These are phyloP conservation scores for Penicillium oxalicum DNA, from an alignment of 2,329 filamentous ascomycete species.

Conservation along the genomic window DNA sequence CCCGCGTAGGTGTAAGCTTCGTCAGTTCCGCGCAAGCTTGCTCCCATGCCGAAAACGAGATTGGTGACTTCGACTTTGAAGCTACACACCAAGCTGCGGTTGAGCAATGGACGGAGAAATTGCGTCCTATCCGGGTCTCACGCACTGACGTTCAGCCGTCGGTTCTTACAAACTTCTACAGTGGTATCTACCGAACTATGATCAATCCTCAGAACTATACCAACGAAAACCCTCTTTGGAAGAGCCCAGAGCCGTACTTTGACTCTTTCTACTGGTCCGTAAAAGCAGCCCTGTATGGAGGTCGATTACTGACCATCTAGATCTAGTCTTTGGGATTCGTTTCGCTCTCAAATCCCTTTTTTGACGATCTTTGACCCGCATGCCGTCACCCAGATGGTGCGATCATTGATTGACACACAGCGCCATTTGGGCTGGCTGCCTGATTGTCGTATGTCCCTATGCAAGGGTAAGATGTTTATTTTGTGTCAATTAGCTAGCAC, in stretches of 20 bases:
- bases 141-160: constrained; percentile 26
- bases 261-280: constrained; percentile 65
- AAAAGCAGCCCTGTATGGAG: neutral
- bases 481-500: neutral
- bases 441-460: constrained; percentile 68
- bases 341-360: constrained; percentile 62
- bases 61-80: constrained; percentile 59
- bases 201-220: constrained; percentile 68
- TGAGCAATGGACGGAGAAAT: constrained; percentile 55
- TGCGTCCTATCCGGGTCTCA: constrained; percentile 33
- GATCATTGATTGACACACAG: constrained; percentile 66
- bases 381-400: constrained; percentile 58
- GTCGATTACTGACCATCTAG: constrained; percentile 8
- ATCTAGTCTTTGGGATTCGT: constrained; percentile 59
- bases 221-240: constrained; percentile 63
- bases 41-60: constrained; percentile 59
- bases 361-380: constrained; percentile 61
- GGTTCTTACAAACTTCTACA: constrained; percentile 56
- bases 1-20: constrained; percentile 64
- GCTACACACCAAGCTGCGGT: constrained; percentile 47
- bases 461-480: constrained; percentile 40
- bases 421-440: constrained; percentile 64
- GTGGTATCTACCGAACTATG: constrained; percentile 63
- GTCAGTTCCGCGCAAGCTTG: constrained; percentile 62
- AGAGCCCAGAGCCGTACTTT: constrained; percentile 61